These are phyloP conservation scores for Pilasporangium apinafurcum DNA, from an alignment of 352 stramenopile genomes.

Conservation along the genomic window DNA sequence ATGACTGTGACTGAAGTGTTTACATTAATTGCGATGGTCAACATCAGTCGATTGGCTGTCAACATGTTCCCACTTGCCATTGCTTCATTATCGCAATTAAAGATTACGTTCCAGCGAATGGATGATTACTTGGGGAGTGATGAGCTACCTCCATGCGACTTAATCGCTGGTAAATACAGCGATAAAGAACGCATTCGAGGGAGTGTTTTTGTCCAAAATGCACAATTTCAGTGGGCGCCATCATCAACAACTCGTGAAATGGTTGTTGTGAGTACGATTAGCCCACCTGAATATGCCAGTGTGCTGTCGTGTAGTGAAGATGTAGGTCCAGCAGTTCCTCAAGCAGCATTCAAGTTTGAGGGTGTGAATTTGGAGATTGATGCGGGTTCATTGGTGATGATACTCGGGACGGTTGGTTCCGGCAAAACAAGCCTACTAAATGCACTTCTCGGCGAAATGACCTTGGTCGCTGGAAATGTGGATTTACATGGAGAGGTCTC, in stretches of 20 bases:
- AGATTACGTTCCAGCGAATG: constrained; percentile 20
- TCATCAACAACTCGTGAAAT: constrained; percentile 2
- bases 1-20: constrained; percentile 7
- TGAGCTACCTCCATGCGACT: constrained; percentile 19
- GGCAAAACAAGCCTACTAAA: constrained; percentile 56
- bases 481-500: constrained; percentile 26
- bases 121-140: constrained; percentile 17
- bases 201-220: constrained; percentile 13
- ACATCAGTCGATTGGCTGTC: not conserved
- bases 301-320: no score
- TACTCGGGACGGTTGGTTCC: constrained; percentile 39
- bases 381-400: constrained; percentile 42
- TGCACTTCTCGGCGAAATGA: constrained; percentile 47
- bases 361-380: constrained; percentile 50
- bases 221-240: constrained; percentile 15
- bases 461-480: constrained; percentile 9
- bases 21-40: not conserved
- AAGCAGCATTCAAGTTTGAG: constrained; percentile 11
- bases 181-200: not conserved
- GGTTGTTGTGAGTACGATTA: no score
- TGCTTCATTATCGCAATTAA: not conserved
- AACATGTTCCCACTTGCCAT: not conserved
- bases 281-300: no score
- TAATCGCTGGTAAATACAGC: not conserved
- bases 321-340: no score